Conservation (phyloP, 2,329 filamentous ascomycete species). For the Colletotrichum lindemuthianum region DNA sequence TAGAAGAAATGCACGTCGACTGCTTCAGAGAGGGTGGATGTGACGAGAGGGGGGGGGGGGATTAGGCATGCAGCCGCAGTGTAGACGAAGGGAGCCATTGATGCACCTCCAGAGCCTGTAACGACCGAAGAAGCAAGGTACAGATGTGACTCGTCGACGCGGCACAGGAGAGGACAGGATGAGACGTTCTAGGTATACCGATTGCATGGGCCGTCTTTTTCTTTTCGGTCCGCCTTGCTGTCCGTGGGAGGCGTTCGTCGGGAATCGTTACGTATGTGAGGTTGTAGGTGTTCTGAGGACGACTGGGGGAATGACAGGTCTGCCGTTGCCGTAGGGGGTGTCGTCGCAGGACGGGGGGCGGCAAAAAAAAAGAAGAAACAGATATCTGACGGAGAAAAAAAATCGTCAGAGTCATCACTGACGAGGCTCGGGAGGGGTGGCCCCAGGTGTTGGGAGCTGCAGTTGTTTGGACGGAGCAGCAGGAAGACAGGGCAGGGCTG, state of each 20-base stretch:
- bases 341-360: slow-evolving; percentile 6
- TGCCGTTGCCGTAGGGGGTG: slow-evolving; percentile 28
- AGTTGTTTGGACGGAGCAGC: slow-evolving; percentile 31
- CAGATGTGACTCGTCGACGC: slow-evolving; percentile 32
- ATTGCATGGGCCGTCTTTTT: slow-evolving; percentile 26
- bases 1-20: not conserved
- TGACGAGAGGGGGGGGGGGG: slow-evolving; percentile 10
- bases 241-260: slow-evolving; percentile 6
- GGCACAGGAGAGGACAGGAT: slow-evolving; percentile 20
- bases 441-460: slow-evolving; percentile 6
- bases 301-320: slow-evolving; percentile 6
- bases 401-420: not conserved
- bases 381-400: slow-evolving; percentile 31
- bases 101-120: slow-evolving; percentile 7
- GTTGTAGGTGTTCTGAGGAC: not conserved
- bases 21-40: slow-evolving; percentile 12
- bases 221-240: slow-evolving; percentile 9
- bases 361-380: slow-evolving; percentile 22
- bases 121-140: slow-evolving; percentile 33
- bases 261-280: not conserved
- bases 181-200: slow-evolving; percentile 24
- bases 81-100: slow-evolving; percentile 17
- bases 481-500: slow-evolving; percentile 22
- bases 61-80: not conserved
- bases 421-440: slow-evolving; percentile 12